Evolutionary conservation across 176 grass and related monocot genomes (phyloP).

Genomic region (Stipa capillata): DNA sequence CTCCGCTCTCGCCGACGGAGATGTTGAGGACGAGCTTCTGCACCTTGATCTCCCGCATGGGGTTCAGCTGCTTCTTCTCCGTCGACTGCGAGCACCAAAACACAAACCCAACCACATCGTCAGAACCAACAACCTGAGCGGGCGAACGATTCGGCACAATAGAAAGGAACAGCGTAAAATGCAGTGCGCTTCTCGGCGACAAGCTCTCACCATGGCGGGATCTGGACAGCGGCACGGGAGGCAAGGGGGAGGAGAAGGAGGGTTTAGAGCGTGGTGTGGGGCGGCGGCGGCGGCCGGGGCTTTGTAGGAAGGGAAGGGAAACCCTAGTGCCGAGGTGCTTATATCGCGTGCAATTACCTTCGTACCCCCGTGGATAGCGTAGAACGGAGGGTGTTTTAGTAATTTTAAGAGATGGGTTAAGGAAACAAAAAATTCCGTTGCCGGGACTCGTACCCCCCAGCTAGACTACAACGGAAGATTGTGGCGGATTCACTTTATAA

Average conservation of each 20-base stretch:
- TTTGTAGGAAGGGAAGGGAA: neutral
- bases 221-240: neutral
- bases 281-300: constrained; percentile 5
- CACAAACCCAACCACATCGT: neutral
- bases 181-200: neutral
- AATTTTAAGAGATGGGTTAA: rapidly evolving
- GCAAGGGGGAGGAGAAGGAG: neutral
- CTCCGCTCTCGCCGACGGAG: too few species aligned
- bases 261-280: neutral
- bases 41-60: too few species aligned
- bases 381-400: neutral
- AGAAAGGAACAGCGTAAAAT: neutral
- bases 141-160: neutral
- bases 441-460: too few species aligned
- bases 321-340: constrained; percentile 11
- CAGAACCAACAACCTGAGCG: neutral
- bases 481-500: too few species aligned
- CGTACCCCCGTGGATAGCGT: neutral
- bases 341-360: neutral
- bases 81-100: constrained; percentile 35
- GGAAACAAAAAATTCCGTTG: neutral
- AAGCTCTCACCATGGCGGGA: constrained; percentile 33
- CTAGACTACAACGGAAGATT: too few species aligned
- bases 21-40: too few species aligned
- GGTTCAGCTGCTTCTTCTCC: constrained; percentile 63